These are phyloP conservation scores for Emmonsia crescens DNA, from an alignment of 2,329 filamentous ascomycete genomes.

Conservation along the genomic window DNA sequence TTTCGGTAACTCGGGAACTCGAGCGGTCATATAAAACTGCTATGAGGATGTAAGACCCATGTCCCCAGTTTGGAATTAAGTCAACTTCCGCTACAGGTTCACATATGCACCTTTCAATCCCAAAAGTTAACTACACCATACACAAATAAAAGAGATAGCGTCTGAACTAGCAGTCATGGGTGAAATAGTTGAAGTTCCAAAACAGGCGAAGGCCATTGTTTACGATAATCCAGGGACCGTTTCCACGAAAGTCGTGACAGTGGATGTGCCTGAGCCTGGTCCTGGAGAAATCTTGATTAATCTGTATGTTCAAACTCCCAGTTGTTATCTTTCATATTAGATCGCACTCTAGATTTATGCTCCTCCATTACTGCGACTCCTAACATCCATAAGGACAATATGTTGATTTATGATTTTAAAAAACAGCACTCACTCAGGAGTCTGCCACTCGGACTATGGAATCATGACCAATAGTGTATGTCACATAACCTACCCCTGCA, in stretches of 20 bases:
- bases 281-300: conserved; percentile 53
- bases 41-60: background rate
- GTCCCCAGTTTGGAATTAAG: background rate
- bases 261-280: conserved; percentile 55
- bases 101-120: background rate
- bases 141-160: background rate
- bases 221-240: conserved; percentile 56
- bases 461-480: conserved; percentile 40
- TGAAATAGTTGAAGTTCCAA: conserved; percentile 35
- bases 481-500: background rate
- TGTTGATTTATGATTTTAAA: background rate
- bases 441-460: conserved; percentile 54
- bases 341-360: background rate
- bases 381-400: background rate
- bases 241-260: conserved; percentile 52
- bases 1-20: background rate
- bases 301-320: conserved; percentile 32
- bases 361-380: background rate
- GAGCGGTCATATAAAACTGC: background rate
- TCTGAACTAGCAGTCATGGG: background rate
- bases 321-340: background rate
- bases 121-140: background rate
- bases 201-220: conserved; percentile 52
- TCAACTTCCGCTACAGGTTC: background rate
- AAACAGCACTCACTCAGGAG: conserved; percentile 49